Evolutionary conservation across 2,329 filamentous ascomycete genomes (phyloP).

Genomic region (Moelleriella libera): DNA sequence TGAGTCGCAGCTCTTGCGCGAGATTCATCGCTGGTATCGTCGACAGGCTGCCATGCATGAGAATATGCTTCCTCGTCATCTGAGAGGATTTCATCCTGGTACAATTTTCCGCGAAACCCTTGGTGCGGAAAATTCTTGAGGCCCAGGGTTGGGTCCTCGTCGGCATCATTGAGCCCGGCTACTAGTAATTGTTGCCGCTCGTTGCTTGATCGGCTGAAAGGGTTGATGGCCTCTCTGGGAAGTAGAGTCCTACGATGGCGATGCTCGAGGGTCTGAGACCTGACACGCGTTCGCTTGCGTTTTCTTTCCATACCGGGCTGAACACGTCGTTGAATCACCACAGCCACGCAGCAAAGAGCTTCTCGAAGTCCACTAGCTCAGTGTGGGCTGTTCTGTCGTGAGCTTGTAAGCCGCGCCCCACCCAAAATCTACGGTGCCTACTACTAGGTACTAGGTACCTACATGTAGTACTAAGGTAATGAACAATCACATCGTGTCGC

Average conservation of each 20-base stretch:
- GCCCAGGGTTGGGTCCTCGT: conserved; percentile 25
- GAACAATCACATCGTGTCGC: too few species aligned
- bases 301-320: background rate
- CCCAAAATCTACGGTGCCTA: too few species aligned
- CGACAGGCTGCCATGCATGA: background rate
- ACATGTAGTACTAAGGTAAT: too few species aligned
- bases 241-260: conserved; percentile 5
- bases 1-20: background rate
- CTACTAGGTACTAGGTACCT: too few species aligned
- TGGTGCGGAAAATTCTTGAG: conserved; percentile 37
- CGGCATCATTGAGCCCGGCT: conserved; percentile 35
- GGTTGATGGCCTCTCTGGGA: conserved; percentile 31
- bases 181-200: conserved; percentile 37
- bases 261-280: background rate
- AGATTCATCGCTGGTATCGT: background rate
- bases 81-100: background rate
- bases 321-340: too few species aligned
- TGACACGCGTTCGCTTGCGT: background rate
- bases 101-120: conserved; percentile 6
- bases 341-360: too few species aligned
- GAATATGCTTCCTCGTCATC: conserved; percentile 33
- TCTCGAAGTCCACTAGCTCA: too few species aligned
- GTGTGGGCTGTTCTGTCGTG: too few species aligned
- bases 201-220: conserved; percentile 37
- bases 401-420: too few species aligned